Evolutionary conservation across 805 yeast species (phyloP), one percentile per base, ranked within the genome.

Genomic region (Zygosaccharomyces siamensis): DNA sequence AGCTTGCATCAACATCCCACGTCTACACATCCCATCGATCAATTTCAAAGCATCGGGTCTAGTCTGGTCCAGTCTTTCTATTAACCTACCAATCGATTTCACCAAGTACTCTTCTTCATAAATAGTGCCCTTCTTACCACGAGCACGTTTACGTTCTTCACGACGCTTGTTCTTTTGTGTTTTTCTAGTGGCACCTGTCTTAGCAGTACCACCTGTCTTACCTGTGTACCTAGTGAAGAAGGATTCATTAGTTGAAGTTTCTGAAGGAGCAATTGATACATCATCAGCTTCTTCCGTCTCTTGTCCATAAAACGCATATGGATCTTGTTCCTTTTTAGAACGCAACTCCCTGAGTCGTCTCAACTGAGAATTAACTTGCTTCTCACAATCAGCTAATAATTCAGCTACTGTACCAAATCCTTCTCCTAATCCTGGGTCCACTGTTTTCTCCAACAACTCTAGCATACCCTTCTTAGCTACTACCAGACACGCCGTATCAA

Each of bases 51-150:
- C 90, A 60, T 93, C 99, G 0, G 80, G 73, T 56, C 79, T 78
- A 0, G 96, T 85, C 55, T 78, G 81, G 39, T 80, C 78, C 49
- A 93, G 69, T 58, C 99, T 79, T 47, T 89, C 97, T 30, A 89
- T 69, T 64, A 93, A 75, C 63, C 99, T 81, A 3, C 96, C 93
- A 50, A 88, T 81, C 3, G 97, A 90, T 57, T 80, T 81, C 42
- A 93, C 83, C 48, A 93, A 77, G 66, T 93, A 93, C 66, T 93
- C 98, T 66, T 93, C 99, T 67, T 93, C 99, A 62, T 93, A 93
- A 18, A 93, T 86, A 5, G 97, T 92, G 41, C 98, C 98, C 72
- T 93, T 93, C 73, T 95, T 89, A 51, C 99, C 99, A 59, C 96
- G 81, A 2, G 99, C 99, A 51, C 82, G 79, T 72, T 93, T 93